phyloP scores from a whole-genome alignment of 306 rosid genomes.

The Cicer bijugum region DNA sequence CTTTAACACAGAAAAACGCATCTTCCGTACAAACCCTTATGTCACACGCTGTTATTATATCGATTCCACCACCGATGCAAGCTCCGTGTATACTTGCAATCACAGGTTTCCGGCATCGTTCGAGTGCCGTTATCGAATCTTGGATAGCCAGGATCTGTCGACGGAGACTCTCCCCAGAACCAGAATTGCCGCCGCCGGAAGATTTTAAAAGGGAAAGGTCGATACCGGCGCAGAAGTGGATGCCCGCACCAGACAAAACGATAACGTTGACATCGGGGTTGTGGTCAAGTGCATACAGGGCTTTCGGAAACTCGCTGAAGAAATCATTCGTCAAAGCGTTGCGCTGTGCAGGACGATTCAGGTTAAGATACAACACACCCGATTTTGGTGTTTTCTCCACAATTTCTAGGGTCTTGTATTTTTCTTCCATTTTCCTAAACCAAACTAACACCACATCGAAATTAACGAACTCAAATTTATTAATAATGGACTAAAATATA shows the following conservation, averaged over 20 bases:
- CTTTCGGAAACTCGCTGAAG: slow-evolving; percentile 73
- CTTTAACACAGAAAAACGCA: slow-evolving; percentile 85
- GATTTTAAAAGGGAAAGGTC: slow-evolving; percentile 56
- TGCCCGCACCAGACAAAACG: slow-evolving; percentile 69
- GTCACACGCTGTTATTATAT: slow-evolving; percentile 81
- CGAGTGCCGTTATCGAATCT: slow-evolving; percentile 72
- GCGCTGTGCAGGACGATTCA: slow-evolving; percentile 68
- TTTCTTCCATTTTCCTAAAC: slow-evolving; percentile 53
- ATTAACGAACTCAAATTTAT: no score
- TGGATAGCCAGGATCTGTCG: slow-evolving; percentile 68
- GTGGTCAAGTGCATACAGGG: slow-evolving; percentile 67
- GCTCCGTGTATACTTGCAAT: slow-evolving; percentile 78
- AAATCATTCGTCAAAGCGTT: slow-evolving; percentile 71
- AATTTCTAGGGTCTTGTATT: slow-evolving; percentile 60
- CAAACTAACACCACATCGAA: neutral
- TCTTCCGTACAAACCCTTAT: slow-evolving; percentile 70
- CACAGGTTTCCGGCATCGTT: slow-evolving; percentile 87
- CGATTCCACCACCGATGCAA: slow-evolving; percentile 82
- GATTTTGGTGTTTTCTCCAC: slow-evolving; percentile 50
- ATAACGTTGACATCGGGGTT: slow-evolving; percentile 65
- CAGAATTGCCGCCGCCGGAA: slow-evolving; percentile 30
- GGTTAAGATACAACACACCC: slow-evolving; percentile 56
- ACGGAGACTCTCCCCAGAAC: slow-evolving; percentile 61
- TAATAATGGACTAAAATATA: no score
- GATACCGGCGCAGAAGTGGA: slow-evolving; percentile 87